Base-by-base conservation (phyloP, 129 eudicot genomes). In the Oenanthe sinensis region DNA sequence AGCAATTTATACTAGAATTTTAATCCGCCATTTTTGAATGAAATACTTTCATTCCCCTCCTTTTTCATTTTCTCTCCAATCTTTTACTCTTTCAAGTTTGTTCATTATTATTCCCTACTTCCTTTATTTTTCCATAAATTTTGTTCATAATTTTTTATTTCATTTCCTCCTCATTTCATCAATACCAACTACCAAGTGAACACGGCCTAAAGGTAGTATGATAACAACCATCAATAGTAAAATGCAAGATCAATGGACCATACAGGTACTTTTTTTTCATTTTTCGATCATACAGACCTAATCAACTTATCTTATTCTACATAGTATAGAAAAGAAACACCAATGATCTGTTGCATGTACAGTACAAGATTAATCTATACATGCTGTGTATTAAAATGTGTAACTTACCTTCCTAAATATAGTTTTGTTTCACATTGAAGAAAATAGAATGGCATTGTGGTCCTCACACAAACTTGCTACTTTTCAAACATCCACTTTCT, bases 371-470 rank as follows among this genome's bases (percentile, higher is more conserved):
- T 39, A 14, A 77, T 20, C 11, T 6, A 19, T 22, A 54, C 62
- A 20, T 54, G 62, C 10, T 54, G 62, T 54, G 62, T 58, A 58
- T 58, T 20, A 54, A 19, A 54, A 20, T 54, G 12, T 11, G 11
- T 54, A 20, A 22, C 63, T 6, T 58, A 58, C 30, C 65, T 4
- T 9, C 28, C 65, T 58, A 22, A 58, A 58, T 6, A 22, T 58
- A 5, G 75, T 75, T 26, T 76, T 81, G 78, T 33, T 76, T 68
- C 55, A 84, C 77, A 70, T 30, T 54, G 50, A 79, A 68, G 76
- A 44, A 39, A 79, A 75, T 67, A 71, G 74, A 82, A 81, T 65
- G 77, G 80, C 79, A 78, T 77, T 84, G 92, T 87, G 97, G 97
- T 91, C 94, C 94, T 87, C 65, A 54, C 86, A 47, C 30, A 58